Evolutionary conservation across 257 asterid species (phyloP).

Genomic region (Echites panduratus): DNA sequence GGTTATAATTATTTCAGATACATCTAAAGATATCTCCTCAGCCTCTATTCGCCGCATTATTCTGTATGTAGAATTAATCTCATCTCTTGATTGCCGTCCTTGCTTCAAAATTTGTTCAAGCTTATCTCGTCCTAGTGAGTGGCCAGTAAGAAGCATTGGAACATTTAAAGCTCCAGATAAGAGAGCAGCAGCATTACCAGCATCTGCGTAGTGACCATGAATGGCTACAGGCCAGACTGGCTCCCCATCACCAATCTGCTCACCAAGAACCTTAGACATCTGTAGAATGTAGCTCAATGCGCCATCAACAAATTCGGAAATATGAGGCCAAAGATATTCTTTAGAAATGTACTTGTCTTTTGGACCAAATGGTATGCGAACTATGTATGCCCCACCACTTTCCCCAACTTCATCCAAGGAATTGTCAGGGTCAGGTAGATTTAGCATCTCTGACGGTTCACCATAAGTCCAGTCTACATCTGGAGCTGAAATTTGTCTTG

Average conservation of each 20-base stretch:
- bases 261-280: slow-evolving; percentile 71
- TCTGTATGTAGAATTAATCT: slow-evolving; percentile 60
- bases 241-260: slow-evolving; percentile 52
- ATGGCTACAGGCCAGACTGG: slow-evolving; percentile 78
- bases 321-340: slow-evolving; percentile 72
- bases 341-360: slow-evolving; percentile 65
- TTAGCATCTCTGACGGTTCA: slow-evolving; percentile 72
- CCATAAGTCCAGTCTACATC: slow-evolving; percentile 72
- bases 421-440: slow-evolving; percentile 43
- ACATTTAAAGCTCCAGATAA: slow-evolving; percentile 68
- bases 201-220: slow-evolving; percentile 80
- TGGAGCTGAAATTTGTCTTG: slow-evolving; percentile 58
- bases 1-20: slow-evolving; percentile 64
- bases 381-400: slow-evolving; percentile 72
- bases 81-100: slow-evolving; percentile 71
- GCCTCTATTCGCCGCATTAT: slow-evolving; percentile 87
- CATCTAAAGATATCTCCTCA: slow-evolving; percentile 69
- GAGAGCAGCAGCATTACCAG: slow-evolving; percentile 72
- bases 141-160: slow-evolving; percentile 74
- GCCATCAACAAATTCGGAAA: slow-evolving; percentile 74
- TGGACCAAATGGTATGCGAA: slow-evolving; percentile 75
- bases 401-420: slow-evolving; percentile 50
- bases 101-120: slow-evolving; percentile 73
- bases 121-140: slow-evolving; percentile 75
- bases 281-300: slow-evolving; percentile 59